Conservation (phyloP, 2,329 filamentous ascomycete species). For the Xylariales sp. region DNA sequence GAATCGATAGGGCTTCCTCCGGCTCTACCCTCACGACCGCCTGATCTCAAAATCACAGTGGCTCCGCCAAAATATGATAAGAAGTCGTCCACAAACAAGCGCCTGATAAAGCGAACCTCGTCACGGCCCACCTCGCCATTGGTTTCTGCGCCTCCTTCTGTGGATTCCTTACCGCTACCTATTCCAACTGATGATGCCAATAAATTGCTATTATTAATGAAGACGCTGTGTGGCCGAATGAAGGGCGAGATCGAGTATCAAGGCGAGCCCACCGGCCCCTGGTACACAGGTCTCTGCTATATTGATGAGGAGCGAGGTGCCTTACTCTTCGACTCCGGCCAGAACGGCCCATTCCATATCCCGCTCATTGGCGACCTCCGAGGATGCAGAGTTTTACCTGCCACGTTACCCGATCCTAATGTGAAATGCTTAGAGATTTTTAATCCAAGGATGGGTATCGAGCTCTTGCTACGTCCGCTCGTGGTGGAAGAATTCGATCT, state of each 20-base stretch:
- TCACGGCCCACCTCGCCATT: constrained; percentile 57
- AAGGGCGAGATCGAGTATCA: constrained; percentile 73
- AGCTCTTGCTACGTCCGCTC: constrained; percentile 62
- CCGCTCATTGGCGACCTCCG: constrained; percentile 69
- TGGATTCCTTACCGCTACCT: constrained; percentile 56
- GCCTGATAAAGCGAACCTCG: constrained; percentile 50
- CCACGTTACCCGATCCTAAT: constrained; percentile 39
- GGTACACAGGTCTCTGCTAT: constrained; percentile 69
- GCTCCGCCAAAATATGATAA: constrained; percentile 35
- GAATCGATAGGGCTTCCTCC: constrained; percentile 40
- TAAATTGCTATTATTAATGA: constrained; percentile 72
- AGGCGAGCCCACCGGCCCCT: constrained; percentile 54
- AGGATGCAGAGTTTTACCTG: constrained; percentile 64
- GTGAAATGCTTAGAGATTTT: constrained; percentile 50
- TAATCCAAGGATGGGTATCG: constrained; percentile 48
- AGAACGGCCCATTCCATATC: constrained; percentile 59
- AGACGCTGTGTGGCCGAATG: constrained; percentile 73
- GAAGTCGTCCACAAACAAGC: constrained; percentile 40
- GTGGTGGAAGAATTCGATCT: constrained; percentile 65
- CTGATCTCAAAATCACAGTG: constrained; percentile 29
- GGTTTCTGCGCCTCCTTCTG: constrained; percentile 47
- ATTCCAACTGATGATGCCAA: constrained; percentile 64
- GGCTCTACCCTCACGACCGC: constrained; percentile 25
- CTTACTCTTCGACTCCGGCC: constrained; percentile 70
- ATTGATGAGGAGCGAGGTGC: constrained; percentile 74